A percentile compares a stretch with the other conserved stretches of the same genome.
phyloP scores from a whole-genome alignment of 192 early-diverging fungal species.

The Coemansia sp. region DNA sequence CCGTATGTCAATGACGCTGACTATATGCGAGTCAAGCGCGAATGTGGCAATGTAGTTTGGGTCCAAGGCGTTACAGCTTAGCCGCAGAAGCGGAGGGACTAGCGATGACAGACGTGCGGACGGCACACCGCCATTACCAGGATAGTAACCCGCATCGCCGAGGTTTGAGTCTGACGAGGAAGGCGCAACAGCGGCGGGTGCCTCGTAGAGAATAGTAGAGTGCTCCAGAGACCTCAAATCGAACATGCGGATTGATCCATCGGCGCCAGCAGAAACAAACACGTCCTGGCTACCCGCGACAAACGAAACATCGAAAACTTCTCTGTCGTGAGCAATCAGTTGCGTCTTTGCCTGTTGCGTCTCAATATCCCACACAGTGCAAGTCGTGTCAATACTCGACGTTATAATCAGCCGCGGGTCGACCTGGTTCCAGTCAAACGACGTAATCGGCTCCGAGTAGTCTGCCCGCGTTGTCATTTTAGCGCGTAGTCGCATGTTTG shows the following conservation, averaged over 20 bases:
- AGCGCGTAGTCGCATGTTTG: constrained; percentile 35
- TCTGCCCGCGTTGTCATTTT: constrained; percentile 63
- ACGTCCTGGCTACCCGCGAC: constrained; percentile 76
- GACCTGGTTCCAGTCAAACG: constrained; percentile 96
- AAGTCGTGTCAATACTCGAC: constrained; percentile 98
- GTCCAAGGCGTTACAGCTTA: constrained; percentile 90
- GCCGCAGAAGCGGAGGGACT: constrained; percentile 69
- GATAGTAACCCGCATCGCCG: constrained; percentile 25
- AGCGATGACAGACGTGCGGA: constrained; percentile 31
- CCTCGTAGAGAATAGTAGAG: constrained; percentile 97
- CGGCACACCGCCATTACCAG: constrained; percentile 7
- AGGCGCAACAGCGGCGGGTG: constrained; percentile 53
- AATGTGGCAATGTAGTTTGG: constrained; percentile 92
- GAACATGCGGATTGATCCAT: constrained; percentile 97
- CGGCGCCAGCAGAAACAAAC: constrained; percentile 98
- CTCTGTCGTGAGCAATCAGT: constrained; percentile 97
- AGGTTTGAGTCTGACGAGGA: constrained; percentile 18
- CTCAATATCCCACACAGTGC: constrained; percentile 98
- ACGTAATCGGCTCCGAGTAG: constrained; percentile 87
- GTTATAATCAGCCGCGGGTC: constrained; percentile 87
- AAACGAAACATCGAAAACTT: constrained; percentile 99
- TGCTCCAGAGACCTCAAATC: constrained; percentile 95
- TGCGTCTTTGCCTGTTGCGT: constrained; percentile 97
- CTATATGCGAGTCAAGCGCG: constrained; percentile 75
- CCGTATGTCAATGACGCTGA: constrained; percentile 90